Conservation (phyloP, 2,329 filamentous ascomycete species). For the Coniochaeta sp. region DNA sequence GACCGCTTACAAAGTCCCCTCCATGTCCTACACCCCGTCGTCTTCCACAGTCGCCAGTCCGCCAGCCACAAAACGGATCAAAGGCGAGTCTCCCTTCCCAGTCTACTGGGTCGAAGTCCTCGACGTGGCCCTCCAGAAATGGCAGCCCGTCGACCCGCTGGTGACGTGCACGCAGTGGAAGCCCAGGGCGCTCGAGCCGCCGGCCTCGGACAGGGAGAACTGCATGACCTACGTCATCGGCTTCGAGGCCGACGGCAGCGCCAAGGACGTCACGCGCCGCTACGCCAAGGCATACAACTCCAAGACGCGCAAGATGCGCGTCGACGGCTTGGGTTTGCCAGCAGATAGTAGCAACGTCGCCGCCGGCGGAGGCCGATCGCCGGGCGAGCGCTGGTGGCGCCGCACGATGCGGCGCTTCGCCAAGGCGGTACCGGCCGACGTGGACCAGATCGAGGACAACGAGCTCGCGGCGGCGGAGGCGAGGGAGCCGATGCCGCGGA, state of each 20-base stretch:
- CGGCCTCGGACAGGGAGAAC: constrained; percentile 69
- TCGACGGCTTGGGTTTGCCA: constrained; percentile 44
- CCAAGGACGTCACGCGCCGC: constrained; percentile 77
- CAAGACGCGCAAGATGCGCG: constrained; percentile 75
- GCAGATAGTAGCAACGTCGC: not conserved
- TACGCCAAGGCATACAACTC: constrained; percentile 86
- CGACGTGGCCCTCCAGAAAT: constrained; percentile 79
- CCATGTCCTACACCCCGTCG: constrained; percentile 18
- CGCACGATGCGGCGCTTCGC: constrained; percentile 41
- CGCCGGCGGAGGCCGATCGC: constrained; percentile 16
- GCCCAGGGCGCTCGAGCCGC: constrained; percentile 72
- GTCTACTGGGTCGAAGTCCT: constrained; percentile 95
- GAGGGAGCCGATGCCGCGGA: constrained; percentile 77
- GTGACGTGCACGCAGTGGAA: constrained; percentile 76
- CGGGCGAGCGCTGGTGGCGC: constrained; percentile 41
- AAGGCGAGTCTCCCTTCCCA: constrained; percentile 71
- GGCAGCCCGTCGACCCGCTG: constrained; percentile 80
- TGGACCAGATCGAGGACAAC: constrained; percentile 78
- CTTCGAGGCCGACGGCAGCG: constrained; percentile 73
- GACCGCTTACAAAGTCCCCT: constrained; percentile 42
- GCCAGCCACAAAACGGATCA: constrained; percentile 36
- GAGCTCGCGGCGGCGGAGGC: constrained; percentile 66
- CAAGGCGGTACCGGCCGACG: constrained; percentile 41
- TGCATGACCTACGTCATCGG: constrained; percentile 76
- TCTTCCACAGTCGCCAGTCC: constrained; percentile 25